Percentiles rank a stretch among this genome's conserved stretches.
These are phyloP conservation scores for Tulasnella sp. DNA, from an alignment of 768 basidiomycete genomes.

Conservation along the genomic window DNA sequence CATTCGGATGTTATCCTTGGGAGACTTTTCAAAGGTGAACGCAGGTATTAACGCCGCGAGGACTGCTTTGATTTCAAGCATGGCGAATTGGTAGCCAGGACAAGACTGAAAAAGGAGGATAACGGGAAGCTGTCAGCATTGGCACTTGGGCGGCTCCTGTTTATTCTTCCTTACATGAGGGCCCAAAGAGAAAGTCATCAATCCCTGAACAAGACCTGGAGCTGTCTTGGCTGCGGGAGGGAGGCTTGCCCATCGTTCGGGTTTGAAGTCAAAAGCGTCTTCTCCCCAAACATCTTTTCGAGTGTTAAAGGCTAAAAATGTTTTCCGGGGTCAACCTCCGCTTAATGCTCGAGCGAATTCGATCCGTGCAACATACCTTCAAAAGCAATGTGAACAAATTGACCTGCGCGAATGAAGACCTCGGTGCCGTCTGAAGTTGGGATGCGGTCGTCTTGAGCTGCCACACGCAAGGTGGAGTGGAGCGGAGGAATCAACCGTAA, in stretches of 20 bases:
- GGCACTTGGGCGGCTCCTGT: too few species aligned
- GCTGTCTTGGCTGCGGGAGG: conserved; percentile 51
- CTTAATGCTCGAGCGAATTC: background rate
- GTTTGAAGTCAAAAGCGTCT: conserved; percentile 28
- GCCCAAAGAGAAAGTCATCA: conserved; percentile 67
- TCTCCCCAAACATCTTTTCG: conserved; percentile 41
- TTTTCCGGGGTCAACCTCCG: background rate
- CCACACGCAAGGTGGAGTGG: conserved; percentile 13
- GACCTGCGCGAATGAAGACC: conserved; percentile 71
- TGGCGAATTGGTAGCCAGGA: conserved; percentile 14
- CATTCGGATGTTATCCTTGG: background rate
- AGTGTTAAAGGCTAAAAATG: conserved; percentile 53
- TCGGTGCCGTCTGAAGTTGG: conserved; percentile 51
- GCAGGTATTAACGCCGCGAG: conserved; percentile 60
- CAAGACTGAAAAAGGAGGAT: background rate
- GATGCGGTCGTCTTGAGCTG: conserved; percentile 17
- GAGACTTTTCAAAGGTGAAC: conserved; percentile 43
- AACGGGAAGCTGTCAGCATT: background rate
- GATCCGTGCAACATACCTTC: conserved; percentile 32
- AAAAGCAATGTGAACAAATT: conserved; percentile 66
- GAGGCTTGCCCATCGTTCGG: conserved; percentile 72
- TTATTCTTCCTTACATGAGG: conserved; percentile 73
- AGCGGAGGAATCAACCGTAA: conserved; percentile 68
- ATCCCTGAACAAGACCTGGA: conserved; percentile 40
- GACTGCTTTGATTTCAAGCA: conserved; percentile 50